Base-by-base conservation (phyloP, 495 filamentous ascomycete genomes). In the Trichocladium uniseriatum region DNA sequence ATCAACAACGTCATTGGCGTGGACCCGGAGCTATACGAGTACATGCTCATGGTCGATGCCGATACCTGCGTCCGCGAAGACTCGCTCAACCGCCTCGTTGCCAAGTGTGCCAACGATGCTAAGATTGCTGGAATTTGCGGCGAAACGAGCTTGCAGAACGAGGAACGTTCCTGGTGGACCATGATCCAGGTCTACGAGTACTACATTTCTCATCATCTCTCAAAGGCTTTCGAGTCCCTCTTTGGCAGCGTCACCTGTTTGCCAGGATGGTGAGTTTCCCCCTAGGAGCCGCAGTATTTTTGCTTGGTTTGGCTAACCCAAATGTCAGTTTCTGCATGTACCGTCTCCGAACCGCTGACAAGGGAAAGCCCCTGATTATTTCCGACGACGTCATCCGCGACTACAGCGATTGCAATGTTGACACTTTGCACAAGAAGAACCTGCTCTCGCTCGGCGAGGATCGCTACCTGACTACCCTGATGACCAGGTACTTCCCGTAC, bases 111-210 rank as follows among this genome's bases (percentile, higher is more conserved):
- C 44, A 89, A 95, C 60, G 87, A 98, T 67, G 83, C 89, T 45
- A 94, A 91, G 66, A 94, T 98, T 71, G 89, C 87, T 35, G 92
- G 92, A 57, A 95, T 98, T 50, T 98, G 92, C 68, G 92, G 92
- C 56, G 92, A 98, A 63, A 98, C 92, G 5, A 94, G 86, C 73
- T 74, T 97, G 51, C 85, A 94, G 65, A 98, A 98, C 56, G 90
- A 95, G 68, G 84, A 95, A 56, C 72, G 82, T 18, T 89, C 81
- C 56, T 97, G 90, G 89, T 94, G 88, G 87, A 98, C 94, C 9
- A 98, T 98, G 92, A 98, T 98, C 62, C 92, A 98, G 66, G 92
- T 96, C 49, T 96, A 96, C 68, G 90, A 96, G 67, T 96, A 96
- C 72, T 96, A 85, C 65, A 96, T 96, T 62, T 94, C 89, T 18